Evolutionary conservation across 1,284 basidiomycete genomes (phyloP).

Genomic region (Xerocomus nothofagi): DNA sequence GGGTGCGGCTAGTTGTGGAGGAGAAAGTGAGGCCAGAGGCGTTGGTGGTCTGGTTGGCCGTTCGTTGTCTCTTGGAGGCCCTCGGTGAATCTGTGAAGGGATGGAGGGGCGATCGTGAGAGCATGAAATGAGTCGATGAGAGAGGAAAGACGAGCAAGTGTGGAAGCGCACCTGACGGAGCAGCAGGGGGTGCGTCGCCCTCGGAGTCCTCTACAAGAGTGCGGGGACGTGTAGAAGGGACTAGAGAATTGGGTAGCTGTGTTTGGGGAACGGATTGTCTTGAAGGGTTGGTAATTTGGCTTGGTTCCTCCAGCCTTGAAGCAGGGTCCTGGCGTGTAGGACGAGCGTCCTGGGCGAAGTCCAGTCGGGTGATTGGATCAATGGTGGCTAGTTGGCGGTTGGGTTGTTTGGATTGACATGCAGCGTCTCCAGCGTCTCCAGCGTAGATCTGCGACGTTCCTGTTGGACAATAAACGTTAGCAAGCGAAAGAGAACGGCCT

Average conservation of each 20-base stretch:
- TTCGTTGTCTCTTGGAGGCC: constrained; percentile 70
- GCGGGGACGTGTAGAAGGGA: constrained; percentile 63
- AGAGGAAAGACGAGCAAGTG: neutral
- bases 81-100: constrained; percentile 48
- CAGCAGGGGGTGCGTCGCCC: constrained; percentile 34
- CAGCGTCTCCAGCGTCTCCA: constrained; percentile 28
- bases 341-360: constrained; percentile 56
- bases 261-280: constrained; percentile 29
- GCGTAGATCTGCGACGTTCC: constrained; percentile 20
- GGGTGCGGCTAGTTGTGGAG: constrained; percentile 33
- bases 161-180: constrained; percentile 29
- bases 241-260: constrained; percentile 41
- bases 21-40: constrained; percentile 29
- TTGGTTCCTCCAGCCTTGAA: constrained; percentile 45
- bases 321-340: constrained; percentile 44
- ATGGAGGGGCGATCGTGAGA: constrained; percentile 6
- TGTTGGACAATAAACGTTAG: constrained; percentile 22
- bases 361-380: constrained; percentile 63
- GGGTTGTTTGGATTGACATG: constrained; percentile 33
- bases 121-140: neutral
- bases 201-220: constrained; percentile 60
- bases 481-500: constrained; percentile 20
- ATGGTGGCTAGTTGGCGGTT: constrained; percentile 51
- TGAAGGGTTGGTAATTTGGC: constrained; percentile 28
- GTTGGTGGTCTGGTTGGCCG: constrained; percentile 40